phyloP scores from a whole-genome alignment of 148 eudicot genomes.

The Chenopodium quinoa region DNA sequence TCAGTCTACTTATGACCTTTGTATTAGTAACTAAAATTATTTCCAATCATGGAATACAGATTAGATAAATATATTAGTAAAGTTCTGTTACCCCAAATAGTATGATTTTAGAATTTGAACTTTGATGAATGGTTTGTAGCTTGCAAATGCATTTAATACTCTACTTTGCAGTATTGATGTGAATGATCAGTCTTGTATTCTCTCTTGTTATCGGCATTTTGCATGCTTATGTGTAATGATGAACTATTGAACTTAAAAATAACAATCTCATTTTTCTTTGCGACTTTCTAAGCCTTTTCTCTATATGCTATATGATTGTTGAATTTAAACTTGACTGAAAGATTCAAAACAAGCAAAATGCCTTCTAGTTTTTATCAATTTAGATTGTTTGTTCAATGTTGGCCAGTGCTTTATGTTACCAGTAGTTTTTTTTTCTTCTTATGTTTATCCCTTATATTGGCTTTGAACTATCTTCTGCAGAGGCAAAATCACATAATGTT shows the following conservation, averaged over 20 bases:
- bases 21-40: neutral
- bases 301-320: neutral
- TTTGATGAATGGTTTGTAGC: neutral
- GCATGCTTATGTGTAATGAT: neutral
- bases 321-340: neutral
- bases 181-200: neutral
- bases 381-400: neutral
- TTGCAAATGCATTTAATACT: too few species aligned
- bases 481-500: conserved; percentile 32
- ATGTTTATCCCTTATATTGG: neutral
- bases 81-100: neutral
- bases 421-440: too few species aligned
- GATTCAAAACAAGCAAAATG: too few species aligned
- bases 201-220: neutral
- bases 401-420: neutral
- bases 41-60: neutral
- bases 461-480: conserved; percentile 30
- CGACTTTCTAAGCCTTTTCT: neutral
- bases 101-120: too few species aligned
- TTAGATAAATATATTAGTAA: neutral
- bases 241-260: neutral
- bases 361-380: neutral
- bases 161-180: neutral
- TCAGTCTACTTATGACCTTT: neutral
- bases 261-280: neutral